A percentile compares a stretch with the other conserved stretches of the same genome.
These are phyloP conservation scores for Biscogniauxia marginata DNA, from an alignment of 2,329 filamentous ascomycete genomes.

Conservation along the genomic window DNA sequence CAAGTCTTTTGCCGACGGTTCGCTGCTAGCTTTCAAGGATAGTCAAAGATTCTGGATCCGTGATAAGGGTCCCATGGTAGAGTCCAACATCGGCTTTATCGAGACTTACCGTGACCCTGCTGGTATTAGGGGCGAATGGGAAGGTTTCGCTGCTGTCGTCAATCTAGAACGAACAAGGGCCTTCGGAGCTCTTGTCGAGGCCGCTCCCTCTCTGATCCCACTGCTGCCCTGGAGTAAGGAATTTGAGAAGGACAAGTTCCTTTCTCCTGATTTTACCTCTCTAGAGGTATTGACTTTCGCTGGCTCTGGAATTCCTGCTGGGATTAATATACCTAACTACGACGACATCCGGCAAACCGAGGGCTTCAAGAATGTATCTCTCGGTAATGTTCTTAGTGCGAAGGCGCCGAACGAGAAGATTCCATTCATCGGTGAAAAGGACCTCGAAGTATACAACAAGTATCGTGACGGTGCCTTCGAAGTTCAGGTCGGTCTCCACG, in stretches of 20 bases:
- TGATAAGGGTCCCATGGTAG: conserved; percentile 77
- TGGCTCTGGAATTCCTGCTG: conserved; percentile 64
- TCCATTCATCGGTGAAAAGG: conserved; percentile 79
- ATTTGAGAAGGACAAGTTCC: conserved; percentile 95
- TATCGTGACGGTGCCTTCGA: conserved; percentile 89
- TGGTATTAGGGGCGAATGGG: conserved; percentile 79
- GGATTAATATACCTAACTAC: conserved; percentile 57
- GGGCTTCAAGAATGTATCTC: conserved; percentile 89
- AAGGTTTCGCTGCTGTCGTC: conserved; percentile 79
- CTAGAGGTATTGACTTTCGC: conserved; percentile 86
- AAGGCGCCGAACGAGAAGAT: conserved; percentile 91
- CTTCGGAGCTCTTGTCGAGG: conserved; percentile 80
- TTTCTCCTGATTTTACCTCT: conserved; percentile 93
- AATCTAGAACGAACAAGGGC: conserved; percentile 88
- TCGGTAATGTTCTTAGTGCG: conserved; percentile 89
- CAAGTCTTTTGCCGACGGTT: conserved; percentile 72
- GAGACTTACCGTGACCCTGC: conserved; percentile 84
- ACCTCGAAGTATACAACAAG: conserved; percentile 75
- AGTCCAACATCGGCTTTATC: conserved; percentile 80
- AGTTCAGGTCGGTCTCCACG: conserved; percentile 92
- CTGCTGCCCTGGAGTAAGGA: conserved; percentile 83
- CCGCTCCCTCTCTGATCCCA: conserved; percentile 80
- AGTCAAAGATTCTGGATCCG: conserved; percentile 79
- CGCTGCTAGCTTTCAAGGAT: conserved; percentile 75
- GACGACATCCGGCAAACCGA: conserved; percentile 66